Evolutionary conservation across 23 red algal species (phyloP), one percentile per base, ranked within the genome.

Genomic region (Pyropia yezoensis): DNA sequence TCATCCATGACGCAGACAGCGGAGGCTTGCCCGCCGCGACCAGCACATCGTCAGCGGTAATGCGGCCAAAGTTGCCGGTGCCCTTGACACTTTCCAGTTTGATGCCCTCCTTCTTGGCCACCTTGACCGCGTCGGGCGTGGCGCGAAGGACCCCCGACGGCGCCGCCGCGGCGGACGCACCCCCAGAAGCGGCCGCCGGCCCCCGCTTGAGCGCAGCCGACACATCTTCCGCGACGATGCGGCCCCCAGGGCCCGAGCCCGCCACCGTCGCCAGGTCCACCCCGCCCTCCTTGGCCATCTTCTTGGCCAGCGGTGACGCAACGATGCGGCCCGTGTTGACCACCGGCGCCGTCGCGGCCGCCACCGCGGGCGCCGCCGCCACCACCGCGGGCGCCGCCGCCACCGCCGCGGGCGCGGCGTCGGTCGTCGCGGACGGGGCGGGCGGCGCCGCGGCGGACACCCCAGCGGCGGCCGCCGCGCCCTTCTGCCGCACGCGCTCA

Each of bases 121-220:
- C 61, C 55, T 95, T 95, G 80, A 87, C 86, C 2, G 90, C 90
- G 22, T 95, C 76, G 9, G 90, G 90, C 17, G 90, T 95, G 0
- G 88, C 88, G 59, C 73, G 53, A 2, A 74, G 50, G 50, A 83
- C 83, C 0, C 63, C 73, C 16, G 72, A 47, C 54, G 66, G 61
- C 18, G 85, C 70, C 27, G 67, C 69, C 18, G 63, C 68, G 33
- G 62, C 22, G 17, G 63, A 16, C 49, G 54, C 73, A 6, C 50
- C 50, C 7, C 29, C 17, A 16, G 18, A 32, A 9, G 71, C 24
- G n/a, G 62, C 57, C 27, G 13, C 25, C 4, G 26, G 68, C 26
- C 50, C 39, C n/a, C 52, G 62, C 53, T 67, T 65, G 9, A 47
- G 39, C 2, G 82, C 80, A 18, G 30, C 66, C 11, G 47, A 17